Conservation (phyloP, 2,329 filamentous ascomycete species). For the Apiospora saccharicola region DNA sequence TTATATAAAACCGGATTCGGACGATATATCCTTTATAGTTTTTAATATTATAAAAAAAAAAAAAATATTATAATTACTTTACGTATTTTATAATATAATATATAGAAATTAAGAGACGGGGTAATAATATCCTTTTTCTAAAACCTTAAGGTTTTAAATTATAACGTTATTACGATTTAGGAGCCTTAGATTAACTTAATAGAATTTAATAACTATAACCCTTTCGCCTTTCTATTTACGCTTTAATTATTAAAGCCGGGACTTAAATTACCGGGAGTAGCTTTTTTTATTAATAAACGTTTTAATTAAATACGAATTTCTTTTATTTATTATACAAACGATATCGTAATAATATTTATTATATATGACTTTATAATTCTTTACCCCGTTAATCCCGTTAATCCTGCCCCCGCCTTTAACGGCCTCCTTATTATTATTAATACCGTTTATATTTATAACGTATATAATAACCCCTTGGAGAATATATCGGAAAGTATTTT, state of each 20-base stretch:
- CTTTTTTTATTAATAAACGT: not conserved
- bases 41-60: not conserved
- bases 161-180: not conserved
- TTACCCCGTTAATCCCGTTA: not conserved
- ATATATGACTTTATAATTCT: not conserved
- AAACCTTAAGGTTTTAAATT: not conserved
- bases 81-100: conserved; percentile 16
- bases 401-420: not conserved
- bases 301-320: not conserved
- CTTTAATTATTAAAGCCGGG: not conserved
- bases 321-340: not conserved
- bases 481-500: too few species aligned
- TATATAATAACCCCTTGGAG: not conserved
- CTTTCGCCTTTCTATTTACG: not conserved
- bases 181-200: not conserved
- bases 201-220: not conserved
- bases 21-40: not conserved
- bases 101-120: not conserved
- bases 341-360: not conserved
- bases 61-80: not conserved
- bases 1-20: not conserved
- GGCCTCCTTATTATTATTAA: not conserved
- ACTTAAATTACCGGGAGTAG: not conserved
- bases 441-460: not conserved
- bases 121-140: not conserved